Percentiles rank a stretch among this genome's conserved stretches.
These are phyloP conservation scores for Meyerozyma athensensis DNA, from an alignment of 1,139 yeast species.

Conservation along the genomic window DNA sequence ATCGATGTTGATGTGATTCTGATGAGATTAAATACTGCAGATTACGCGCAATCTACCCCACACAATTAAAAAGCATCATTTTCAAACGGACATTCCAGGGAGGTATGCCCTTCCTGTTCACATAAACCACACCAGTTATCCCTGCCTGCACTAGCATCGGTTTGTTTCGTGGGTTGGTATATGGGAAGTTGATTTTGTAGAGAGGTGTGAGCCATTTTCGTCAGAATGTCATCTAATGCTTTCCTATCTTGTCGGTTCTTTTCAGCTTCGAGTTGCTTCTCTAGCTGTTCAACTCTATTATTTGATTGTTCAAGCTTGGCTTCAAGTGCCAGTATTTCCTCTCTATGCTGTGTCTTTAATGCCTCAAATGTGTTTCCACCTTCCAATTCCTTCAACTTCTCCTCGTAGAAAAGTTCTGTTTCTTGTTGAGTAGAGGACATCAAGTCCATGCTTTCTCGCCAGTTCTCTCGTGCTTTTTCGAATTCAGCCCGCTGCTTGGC, in stretches of 20 bases:
- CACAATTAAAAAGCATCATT: constrained; percentile 49
- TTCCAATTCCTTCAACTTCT: constrained; percentile 21
- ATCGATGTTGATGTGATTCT: no score
- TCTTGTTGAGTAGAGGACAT: constrained; percentile 44
- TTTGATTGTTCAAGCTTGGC: constrained; percentile 2
- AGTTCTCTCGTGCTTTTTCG: constrained; percentile 52
- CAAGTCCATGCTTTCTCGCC: constrained; percentile 53
- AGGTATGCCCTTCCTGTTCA: constrained; percentile 83
- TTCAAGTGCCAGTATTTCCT: constrained; percentile 8
- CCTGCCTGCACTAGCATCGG: constrained; percentile 74
- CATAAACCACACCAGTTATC: constrained; percentile 88
- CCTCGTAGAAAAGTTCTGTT: constrained; percentile 32
- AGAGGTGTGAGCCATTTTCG: neutral
- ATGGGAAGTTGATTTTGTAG: constrained; percentile 37
- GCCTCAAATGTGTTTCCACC: constrained; percentile 4
- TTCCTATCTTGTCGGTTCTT: neutral
- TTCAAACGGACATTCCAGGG: constrained; percentile 84
- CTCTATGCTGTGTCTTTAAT: neutral
- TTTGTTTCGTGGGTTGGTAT: constrained; percentile 43
- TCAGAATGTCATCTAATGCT: constrained; percentile 1
- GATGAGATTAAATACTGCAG: no score
- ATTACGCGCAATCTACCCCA: no score
- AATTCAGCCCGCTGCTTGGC: constrained; percentile 40
- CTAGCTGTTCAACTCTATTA: neutral
- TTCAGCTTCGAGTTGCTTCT: constrained; percentile 1